Evolutionary conservation across 768 basidiomycete species (phyloP).

Genomic region (Boletus rubescentipes): DNA sequence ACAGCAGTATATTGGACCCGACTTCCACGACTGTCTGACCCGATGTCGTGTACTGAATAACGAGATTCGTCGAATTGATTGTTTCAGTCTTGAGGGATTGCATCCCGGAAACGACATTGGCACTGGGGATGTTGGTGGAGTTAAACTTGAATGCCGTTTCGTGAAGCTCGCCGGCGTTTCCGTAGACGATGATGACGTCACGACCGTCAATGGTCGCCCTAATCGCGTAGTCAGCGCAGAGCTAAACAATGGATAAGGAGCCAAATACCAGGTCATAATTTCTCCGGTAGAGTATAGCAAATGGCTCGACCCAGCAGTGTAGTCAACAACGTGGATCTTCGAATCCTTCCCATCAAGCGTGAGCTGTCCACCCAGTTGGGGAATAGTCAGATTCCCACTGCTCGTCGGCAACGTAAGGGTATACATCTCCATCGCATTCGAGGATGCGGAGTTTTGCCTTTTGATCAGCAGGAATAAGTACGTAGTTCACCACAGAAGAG

Average conservation of each 20-base stretch:
- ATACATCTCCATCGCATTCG: slow-evolving; percentile 25
- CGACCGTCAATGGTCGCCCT: slow-evolving; percentile 51
- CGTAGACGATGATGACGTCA: slow-evolving; percentile 48
- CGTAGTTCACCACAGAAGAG: neutral
- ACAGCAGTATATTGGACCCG: slow-evolving; percentile 39
- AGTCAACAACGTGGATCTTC: slow-evolving; percentile 52
- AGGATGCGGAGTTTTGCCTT: slow-evolving; percentile 17
- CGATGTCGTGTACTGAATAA: slow-evolving; percentile 45
- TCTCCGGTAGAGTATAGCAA: slow-evolving; percentile 50
- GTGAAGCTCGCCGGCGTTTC: slow-evolving; percentile 46
- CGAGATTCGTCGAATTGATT: slow-evolving; percentile 37
- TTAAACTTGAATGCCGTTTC: slow-evolving; percentile 47
- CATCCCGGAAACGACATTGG: slow-evolving; percentile 20
- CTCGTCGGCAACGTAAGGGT: slow-evolving; percentile 46
- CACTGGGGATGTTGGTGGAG: slow-evolving; percentile 23
- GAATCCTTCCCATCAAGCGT: slow-evolving; percentile 52
- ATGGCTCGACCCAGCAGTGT: slow-evolving; percentile 42
- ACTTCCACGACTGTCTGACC: slow-evolving; percentile 48
- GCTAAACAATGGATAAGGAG: neutral
- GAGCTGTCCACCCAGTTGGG: slow-evolving; percentile 43
- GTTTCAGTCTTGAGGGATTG: slow-evolving; percentile 37
- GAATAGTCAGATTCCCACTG: slow-evolving; percentile 41
- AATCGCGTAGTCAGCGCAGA: neutral
- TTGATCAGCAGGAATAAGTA: slow-evolving; percentile 5
- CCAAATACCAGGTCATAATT: slow-evolving; percentile 45